These are phyloP conservation scores for Eudorina sp. DNA, from an alignment of 139 green algal species.

Conservation along the genomic window DNA sequence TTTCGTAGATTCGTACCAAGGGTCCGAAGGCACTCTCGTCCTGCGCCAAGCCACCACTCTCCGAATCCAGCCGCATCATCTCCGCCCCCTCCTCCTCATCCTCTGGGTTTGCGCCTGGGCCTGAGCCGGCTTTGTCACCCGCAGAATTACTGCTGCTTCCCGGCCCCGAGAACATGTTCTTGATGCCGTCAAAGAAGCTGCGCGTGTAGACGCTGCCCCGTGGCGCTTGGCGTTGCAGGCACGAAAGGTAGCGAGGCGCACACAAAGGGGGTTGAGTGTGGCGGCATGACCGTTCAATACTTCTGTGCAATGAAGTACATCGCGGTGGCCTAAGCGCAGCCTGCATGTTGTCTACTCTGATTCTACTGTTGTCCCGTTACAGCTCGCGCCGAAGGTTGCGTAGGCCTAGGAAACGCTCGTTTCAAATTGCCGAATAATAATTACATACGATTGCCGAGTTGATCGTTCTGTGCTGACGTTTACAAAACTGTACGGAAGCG, in stretches of 20 bases:
- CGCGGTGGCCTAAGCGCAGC: not conserved
- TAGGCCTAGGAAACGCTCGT: too few species aligned
- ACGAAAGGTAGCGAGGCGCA: not conserved
- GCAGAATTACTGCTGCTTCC: not conserved
- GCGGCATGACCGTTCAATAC: not conserved
- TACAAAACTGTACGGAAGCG: too few species aligned
- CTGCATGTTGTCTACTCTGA: too few species aligned
- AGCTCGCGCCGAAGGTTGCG: too few species aligned
- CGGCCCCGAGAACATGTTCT: not conserved
- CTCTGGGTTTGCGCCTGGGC: too few species aligned
- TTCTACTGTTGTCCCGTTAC: too few species aligned
- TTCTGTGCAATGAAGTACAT: not conserved
- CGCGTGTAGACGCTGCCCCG: not conserved
- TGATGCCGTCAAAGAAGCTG: constrained; percentile 37
- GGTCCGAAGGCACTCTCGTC: constrained; percentile 31
- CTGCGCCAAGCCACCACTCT: constrained; percentile 24
- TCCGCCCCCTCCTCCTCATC: constrained; percentile 1
- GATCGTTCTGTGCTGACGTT: too few species aligned
- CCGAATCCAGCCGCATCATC: constrained; percentile 19
- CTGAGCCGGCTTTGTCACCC: too few species aligned
- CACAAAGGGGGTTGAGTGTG: not conserved
- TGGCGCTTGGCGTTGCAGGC: not conserved
- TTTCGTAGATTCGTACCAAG: too few species aligned
- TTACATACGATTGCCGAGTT: too few species aligned
- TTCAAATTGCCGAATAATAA: too few species aligned